phyloP scores from a whole-genome alignment of 495 filamentous ascomycete species.

The Pyrenopolyporus hunteri region DNA sequence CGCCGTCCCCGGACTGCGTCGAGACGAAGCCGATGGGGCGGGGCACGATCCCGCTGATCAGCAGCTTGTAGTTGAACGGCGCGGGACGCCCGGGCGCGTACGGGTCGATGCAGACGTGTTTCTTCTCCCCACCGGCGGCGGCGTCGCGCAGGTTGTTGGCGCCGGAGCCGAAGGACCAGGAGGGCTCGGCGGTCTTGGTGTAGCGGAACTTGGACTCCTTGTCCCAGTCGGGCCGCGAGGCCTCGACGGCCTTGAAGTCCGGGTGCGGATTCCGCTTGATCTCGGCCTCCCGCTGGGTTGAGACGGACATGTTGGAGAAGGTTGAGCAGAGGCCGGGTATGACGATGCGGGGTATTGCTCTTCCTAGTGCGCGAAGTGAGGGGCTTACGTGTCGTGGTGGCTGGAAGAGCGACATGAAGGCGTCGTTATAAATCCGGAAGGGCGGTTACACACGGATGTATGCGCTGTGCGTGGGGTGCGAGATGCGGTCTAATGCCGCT shows the following conservation, averaged over 20 bases:
- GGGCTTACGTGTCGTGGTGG: background rate
- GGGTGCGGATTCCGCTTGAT: conserved; percentile 68
- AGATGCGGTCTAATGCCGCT: no score
- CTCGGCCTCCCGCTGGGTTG: conserved; percentile 48
- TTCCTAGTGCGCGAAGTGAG: conserved; percentile 4
- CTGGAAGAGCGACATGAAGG: conserved; percentile 5
- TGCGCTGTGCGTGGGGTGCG: no score
- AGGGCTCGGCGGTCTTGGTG: conserved; percentile 74
- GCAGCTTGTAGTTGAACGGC: conserved; percentile 85
- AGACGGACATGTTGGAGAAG: conserved; percentile 44
- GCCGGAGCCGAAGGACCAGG: conserved; percentile 81
- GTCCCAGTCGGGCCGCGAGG: conserved; percentile 72
- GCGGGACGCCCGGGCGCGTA: conserved; percentile 71
- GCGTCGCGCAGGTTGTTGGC: conserved; percentile 60
- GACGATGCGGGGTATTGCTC: conserved; percentile 3
- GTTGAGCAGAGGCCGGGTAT: background rate
- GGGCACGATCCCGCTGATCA: conserved; percentile 86
- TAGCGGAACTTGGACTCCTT: conserved; percentile 58
- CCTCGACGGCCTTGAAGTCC: conserved; percentile 80
- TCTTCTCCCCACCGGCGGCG: conserved; percentile 52
- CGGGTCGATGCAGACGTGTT: conserved; percentile 82
- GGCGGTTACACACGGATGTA: conserved; percentile 17
- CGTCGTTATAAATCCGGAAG: conserved; percentile 7
- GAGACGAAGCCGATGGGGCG: conserved; percentile 71
- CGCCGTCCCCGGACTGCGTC: conserved; percentile 54